Base-by-base conservation (phyloP, 148 eudicot genomes). In the Fallopia convolvulus region DNA sequence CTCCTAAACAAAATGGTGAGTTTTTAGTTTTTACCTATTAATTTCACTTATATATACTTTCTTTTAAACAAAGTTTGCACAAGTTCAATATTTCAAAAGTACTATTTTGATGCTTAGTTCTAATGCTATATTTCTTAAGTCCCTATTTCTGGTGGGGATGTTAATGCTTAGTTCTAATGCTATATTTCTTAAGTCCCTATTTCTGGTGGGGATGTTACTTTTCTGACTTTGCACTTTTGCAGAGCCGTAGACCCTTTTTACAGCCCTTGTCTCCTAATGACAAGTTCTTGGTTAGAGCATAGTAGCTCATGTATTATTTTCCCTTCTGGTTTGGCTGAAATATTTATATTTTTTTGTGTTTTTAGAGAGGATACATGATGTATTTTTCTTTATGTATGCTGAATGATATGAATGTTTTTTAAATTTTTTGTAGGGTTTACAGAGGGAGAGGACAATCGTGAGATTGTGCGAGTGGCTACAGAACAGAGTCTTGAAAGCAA, bases 1-100 rank as follows among this genome's bases (percentile, higher is more conserved):
- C 91, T 75, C 77, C 89, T 75, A 83, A 87, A 60, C 21, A 63
- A 79, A 85, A 84, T 93, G 98, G 97, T 90, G 88, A 87, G 12
- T 66, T 85, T 85, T 79, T 73, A 87, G 12, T 66, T 85, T 85
- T 79, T 73, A 63, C 83, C 74, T 78, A 17, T 26, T 66, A 66
- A 63, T 26, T 10, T 63, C 70, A 63, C 40, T 26, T 63, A 32
- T 63, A 32, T 63, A 13, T 23, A 60, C 23, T 21, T 20, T 42
- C 12, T 44, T 61, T 41, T 14, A 42, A 9, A 11, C 36, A 21
- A 13, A 41, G 36, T 5, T 72, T 42, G n/a, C 52, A 26, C 52
- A 26, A 33, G 21, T 72, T 23, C 52, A 44, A 11, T 13, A 46
- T 26, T 44, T 44, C 20, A 14, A 2, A 72, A 63, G 70, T 23